Percentiles rank a stretch among this genome's conserved stretches.
These are phyloP conservation scores for Russula brevipes DNA, from an alignment of 768 basidiomycete genomes.

Conservation along the genomic window DNA sequence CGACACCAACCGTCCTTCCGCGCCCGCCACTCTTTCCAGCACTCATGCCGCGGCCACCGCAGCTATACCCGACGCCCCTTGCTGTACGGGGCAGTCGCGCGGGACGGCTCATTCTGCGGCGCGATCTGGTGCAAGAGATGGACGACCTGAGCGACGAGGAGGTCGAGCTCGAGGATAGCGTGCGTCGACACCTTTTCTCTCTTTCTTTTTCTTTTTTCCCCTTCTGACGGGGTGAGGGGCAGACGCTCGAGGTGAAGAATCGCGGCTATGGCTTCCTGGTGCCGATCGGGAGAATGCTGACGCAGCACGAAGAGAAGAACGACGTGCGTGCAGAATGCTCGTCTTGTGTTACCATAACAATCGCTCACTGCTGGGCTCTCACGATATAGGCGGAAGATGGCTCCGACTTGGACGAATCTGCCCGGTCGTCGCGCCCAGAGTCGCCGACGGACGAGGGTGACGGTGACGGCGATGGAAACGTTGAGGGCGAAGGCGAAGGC, in stretches of 20 bases:
- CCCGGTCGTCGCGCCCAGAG: slow-evolving; percentile 36
- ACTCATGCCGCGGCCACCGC: slow-evolving; percentile 60
- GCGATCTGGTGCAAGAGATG: slow-evolving; percentile 71
- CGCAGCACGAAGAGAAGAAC: slow-evolving; percentile 79
- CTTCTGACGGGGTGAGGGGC: slow-evolving; percentile 5
- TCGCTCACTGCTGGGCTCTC: slow-evolving; percentile 13
- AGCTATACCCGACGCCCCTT: slow-evolving; percentile 59
- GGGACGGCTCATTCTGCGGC: slow-evolving; percentile 53
- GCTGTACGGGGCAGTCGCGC: slow-evolving; percentile 46
- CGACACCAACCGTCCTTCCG: slow-evolving; percentile 70
- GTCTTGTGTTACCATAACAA: too few species aligned
- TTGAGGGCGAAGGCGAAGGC: slow-evolving; percentile 42
- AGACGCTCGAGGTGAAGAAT: slow-evolving; percentile 59
- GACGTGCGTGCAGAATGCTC: slow-evolving; percentile 44
- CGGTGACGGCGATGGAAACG: slow-evolving; percentile 36
- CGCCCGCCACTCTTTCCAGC: slow-evolving; percentile 57
- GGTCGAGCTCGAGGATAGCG: slow-evolving; percentile 71
- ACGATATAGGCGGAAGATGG: slow-evolving; percentile 34
- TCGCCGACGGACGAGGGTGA: slow-evolving; percentile 36
- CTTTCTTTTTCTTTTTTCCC: neutral
- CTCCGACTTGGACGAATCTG: slow-evolving; percentile 41
- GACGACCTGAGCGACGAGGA: slow-evolving; percentile 84
- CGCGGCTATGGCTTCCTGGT: slow-evolving; percentile 64
- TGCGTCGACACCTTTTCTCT: slow-evolving; percentile 32
- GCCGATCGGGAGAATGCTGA: slow-evolving; percentile 67